phyloP scores from a whole-genome alignment of 1,284 basidiomycete species.

The Malassezia arunalokei region DNA sequence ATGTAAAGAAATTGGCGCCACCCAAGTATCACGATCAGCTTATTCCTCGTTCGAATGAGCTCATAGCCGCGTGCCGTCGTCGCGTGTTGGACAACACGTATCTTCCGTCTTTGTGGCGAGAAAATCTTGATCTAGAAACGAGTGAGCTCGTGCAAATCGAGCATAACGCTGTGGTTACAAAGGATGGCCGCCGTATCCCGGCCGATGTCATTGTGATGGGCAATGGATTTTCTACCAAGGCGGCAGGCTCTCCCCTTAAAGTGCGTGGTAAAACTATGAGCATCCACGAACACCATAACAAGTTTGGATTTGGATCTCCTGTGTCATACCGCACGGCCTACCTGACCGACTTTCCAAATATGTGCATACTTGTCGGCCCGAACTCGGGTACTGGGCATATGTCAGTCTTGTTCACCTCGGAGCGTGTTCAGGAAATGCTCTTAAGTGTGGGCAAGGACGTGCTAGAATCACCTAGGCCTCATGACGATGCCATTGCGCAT shows the following conservation, averaged over 20 bases:
- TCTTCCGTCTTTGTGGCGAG: constrained; percentile 24
- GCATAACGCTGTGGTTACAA: constrained; percentile 29
- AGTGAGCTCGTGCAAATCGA: constrained; percentile 30
- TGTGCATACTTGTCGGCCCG: constrained; percentile 32
- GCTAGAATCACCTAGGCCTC: constrained; percentile 20
- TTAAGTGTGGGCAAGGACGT: constrained; percentile 27
- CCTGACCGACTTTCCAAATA: constrained; percentile 37
- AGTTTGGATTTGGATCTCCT: constrained; percentile 32
- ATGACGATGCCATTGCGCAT: constrained; percentile 21
- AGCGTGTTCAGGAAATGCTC: constrained; percentile 29
- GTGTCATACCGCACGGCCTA: constrained; percentile 32
- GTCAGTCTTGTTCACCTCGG: constrained; percentile 33
- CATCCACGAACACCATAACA: constrained; percentile 31
- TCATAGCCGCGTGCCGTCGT: constrained; percentile 37
- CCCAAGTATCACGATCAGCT: constrained; percentile 35
- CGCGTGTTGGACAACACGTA: constrained; percentile 39
- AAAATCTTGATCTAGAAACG: constrained; percentile 29
- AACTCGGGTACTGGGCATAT: constrained; percentile 41
- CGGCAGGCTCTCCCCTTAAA: constrained; percentile 31
- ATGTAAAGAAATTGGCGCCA: constrained; percentile 34
- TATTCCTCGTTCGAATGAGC: constrained; percentile 27
- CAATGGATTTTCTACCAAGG: constrained; percentile 33
- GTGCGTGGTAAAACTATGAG: constrained; percentile 23
- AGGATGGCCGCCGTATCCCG: constrained; percentile 29
- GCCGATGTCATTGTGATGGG: constrained; percentile 43